These are phyloP conservation scores for Dinochytrium kinnereticum DNA, from an alignment of 371 early-diverging fungal genomes.

Conservation along the genomic window DNA sequence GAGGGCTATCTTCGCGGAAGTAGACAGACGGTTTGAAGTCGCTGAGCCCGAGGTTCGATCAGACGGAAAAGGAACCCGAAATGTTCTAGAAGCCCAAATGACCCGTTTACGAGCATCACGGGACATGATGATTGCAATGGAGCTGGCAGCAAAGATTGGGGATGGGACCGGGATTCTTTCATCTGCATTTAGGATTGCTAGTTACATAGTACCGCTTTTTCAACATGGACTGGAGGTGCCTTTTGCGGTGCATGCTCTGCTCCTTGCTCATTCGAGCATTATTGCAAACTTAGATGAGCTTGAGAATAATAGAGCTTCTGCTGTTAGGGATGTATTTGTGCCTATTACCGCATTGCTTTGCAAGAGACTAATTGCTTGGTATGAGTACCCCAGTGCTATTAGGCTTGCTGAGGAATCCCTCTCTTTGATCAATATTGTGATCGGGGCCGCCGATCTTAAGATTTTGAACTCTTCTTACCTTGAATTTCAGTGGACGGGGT, in stretches of 20 bases:
- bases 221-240: constrained; percentile 32
- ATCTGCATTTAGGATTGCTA: constrained; percentile 32
- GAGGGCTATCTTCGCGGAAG: constrained; percentile 29
- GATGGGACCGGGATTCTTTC: constrained; percentile 24
- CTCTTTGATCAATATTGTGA: constrained; percentile 26
- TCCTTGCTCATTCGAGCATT: constrained; percentile 35
- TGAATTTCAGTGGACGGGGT: constrained; percentile 44
- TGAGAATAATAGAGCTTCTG: constrained; percentile 34
- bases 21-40: constrained; percentile 27
- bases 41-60: constrained; percentile 30
- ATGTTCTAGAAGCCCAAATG: constrained; percentile 34
- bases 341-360: constrained; percentile 34
- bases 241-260: constrained; percentile 37
- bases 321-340: constrained; percentile 31
- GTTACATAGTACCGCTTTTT: constrained; percentile 36
- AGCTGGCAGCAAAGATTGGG: constrained; percentile 31
- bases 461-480: constrained; percentile 42
- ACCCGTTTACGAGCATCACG: constrained; percentile 26
- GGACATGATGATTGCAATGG: constrained; percentile 38
- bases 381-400: constrained; percentile 25
- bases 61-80: constrained; percentile 26
- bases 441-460: constrained; percentile 24
- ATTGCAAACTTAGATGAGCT: constrained; percentile 29
- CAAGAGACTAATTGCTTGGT: constrained; percentile 28
- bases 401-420: constrained; percentile 41